Conservation (phyloP, 2,329 filamentous ascomycete species). For the Graphilbum fragrans region DNA sequence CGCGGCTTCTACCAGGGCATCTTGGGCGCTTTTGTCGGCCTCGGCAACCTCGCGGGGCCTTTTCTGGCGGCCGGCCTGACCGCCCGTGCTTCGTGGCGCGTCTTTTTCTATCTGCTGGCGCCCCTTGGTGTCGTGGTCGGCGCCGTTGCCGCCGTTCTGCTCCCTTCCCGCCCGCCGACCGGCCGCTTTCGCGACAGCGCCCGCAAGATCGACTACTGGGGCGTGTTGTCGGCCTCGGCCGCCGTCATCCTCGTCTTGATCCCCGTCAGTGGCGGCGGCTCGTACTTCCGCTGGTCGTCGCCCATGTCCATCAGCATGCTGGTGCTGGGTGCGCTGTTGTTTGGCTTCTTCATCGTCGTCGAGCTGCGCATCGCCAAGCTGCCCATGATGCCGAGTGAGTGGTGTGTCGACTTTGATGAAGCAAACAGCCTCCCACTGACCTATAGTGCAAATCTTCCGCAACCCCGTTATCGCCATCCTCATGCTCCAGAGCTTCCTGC, state of each 20-base stretch:
- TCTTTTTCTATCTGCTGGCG: slow-evolving; percentile 33
- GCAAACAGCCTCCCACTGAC: too few species aligned
- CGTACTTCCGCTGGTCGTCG: slow-evolving; percentile 42
- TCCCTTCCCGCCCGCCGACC: slow-evolving; percentile 29
- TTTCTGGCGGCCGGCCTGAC: slow-evolving; percentile 29
- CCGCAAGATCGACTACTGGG: slow-evolving; percentile 46
- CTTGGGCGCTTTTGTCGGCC: slow-evolving; percentile 24
- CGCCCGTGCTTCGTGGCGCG: slow-evolving; percentile 26
- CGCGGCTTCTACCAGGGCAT: slow-evolving; percentile 42
- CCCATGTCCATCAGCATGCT: slow-evolving; percentile 49
- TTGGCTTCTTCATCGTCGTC: slow-evolving; percentile 6
- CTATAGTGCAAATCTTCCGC: slow-evolving; percentile 8
- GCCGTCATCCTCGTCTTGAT: slow-evolving; percentile 50
- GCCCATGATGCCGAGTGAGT: slow-evolving; percentile 10
- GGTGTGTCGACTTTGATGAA: too few species aligned
- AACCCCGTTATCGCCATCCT: slow-evolving; percentile 6
- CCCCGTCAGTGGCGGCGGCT: slow-evolving; percentile 45
- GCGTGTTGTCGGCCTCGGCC: slow-evolving; percentile 39
- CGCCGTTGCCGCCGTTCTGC: slow-evolving; percentile 29
- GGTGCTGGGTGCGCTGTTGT: slow-evolving; percentile 4
- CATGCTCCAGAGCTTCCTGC: slow-evolving; percentile 8
- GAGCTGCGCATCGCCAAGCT: slow-evolving; percentile 8
- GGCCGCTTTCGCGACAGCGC: slow-evolving; percentile 32
- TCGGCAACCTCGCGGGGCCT: slow-evolving; percentile 29
- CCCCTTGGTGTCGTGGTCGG: slow-evolving; percentile 34